Percentiles rank a stretch among this genome's conserved stretches.
Evolutionary conservation across 179 eudicot genomes (phyloP).

Genomic region (Nepenthes alata): DNA sequence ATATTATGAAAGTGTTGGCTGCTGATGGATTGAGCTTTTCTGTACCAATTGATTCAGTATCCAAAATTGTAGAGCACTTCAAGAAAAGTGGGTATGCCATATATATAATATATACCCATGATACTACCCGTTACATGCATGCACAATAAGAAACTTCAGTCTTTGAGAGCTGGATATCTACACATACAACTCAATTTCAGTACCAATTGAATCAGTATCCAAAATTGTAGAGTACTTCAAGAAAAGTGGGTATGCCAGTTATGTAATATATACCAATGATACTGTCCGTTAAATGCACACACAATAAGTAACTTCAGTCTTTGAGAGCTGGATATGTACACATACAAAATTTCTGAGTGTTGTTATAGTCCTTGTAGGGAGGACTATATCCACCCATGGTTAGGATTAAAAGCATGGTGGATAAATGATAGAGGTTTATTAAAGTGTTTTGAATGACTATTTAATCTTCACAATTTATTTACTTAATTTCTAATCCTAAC

Average conservation of each 20-base stretch:
- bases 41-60: constrained; percentile 78
- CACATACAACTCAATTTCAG: constrained; percentile 23
- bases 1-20: constrained; percentile 64
- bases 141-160: neutral
- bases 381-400: too few species aligned
- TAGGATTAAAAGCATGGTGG: too few species aligned
- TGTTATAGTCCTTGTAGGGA: too few species aligned
- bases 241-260: constrained; percentile 49
- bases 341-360: neutral
- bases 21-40: constrained; percentile 91
- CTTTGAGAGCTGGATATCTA: neutral
- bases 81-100: constrained; percentile 58
- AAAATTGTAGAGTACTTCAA: constrained; percentile 78
- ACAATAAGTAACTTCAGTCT: neutral
- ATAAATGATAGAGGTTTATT: too few species aligned
- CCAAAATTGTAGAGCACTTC: constrained; percentile 74
- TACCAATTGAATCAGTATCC: constrained; percentile 74
- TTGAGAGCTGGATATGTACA: neutral
- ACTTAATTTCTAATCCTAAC: too few species aligned
- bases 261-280: neutral
- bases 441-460: too few species aligned
- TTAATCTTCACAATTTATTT: too few species aligned
- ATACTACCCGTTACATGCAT: neutral
- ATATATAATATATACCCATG: neutral
- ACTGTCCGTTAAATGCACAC: neutral